Evolutionary conservation across 2,329 filamentous ascomycete genomes (phyloP), one percentile per base, ranked within the genome.

Genomic region (Talaromyces piceae): DNA sequence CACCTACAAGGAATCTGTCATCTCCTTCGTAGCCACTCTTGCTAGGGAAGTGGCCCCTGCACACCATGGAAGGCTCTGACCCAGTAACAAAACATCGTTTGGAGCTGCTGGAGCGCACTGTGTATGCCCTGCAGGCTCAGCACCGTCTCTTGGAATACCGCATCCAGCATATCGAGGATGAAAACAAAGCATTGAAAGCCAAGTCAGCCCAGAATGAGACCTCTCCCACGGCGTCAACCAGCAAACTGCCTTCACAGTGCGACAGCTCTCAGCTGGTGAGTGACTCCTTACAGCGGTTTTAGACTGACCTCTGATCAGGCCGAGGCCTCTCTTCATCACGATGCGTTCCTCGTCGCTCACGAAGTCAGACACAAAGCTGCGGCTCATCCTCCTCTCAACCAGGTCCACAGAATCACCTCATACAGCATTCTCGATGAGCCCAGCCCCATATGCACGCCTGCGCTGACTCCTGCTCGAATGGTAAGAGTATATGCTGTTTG

Each of bases 81-180:
- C 41, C 51, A 5, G 41, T 43, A 18, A 20, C 41, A 22, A 53
- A 37, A 8, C 51, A 53, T 31, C 51, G 51, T 11, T 41, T 53
- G 6, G 51, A 53, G 26, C 47, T 53, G 2, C 30, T 53, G 12
- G 51, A 53, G 13, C 46, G 51, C 4, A 53, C 46, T 45, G 31
- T 49, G 16, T 53, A 53, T 28, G 46, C 51, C 13, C 11, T 53
- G 1, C 51, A 53, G 47, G 51, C 51, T 9, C 51, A 53, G 41
- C 41, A 53, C n/a, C 51, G 51, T 49, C 41, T 53, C 8, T 26
- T 53, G 5, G 51, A 53, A 26, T 53, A 53, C 23, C 51, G 51
- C 18, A 44, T 53, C 8, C 51, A 53, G 25, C 27, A 49, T 31
- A 22, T 53, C 7, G 51, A 53, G n/a, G 46, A 37, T 5, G 31